phyloP scores from a whole-genome alignment of 2,329 filamentous ascomycete genomes.

The Fusarium sp. region DNA sequence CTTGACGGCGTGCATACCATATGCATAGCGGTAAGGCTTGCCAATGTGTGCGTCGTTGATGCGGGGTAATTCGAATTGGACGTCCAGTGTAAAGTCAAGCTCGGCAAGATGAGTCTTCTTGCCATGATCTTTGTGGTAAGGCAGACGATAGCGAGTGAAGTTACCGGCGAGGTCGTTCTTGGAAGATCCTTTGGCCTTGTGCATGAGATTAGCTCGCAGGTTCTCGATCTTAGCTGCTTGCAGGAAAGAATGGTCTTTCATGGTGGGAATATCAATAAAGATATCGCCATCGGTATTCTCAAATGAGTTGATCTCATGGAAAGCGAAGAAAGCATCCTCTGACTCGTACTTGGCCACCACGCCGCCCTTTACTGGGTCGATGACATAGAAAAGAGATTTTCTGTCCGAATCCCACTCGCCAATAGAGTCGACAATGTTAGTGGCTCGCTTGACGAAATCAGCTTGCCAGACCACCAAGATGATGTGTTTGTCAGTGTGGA shows the following conservation, averaged over 20 bases:
- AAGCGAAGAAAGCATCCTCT: constrained; percentile 21
- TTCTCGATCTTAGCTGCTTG: too few relatives aligned
- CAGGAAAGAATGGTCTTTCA: too few relatives aligned
- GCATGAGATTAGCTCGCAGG: too few relatives aligned
- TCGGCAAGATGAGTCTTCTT: too few relatives aligned
- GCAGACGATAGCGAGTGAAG: too few relatives aligned
- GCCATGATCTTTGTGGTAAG: too few relatives aligned
- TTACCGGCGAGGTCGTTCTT: too few relatives aligned
- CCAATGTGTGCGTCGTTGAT: too few relatives aligned
- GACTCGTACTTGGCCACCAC: constrained; percentile 22
- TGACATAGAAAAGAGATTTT: constrained; percentile 20
- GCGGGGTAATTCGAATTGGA: too few relatives aligned
- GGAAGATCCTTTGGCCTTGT: too few relatives aligned
- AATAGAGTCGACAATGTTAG: too few relatives aligned
- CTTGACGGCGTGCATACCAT: constrained; percentile 14
- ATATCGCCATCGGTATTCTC: constrained; percentile 17
- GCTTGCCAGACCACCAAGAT: constrained; percentile 30
- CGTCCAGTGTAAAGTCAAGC: too few relatives aligned
- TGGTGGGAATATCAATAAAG: constrained; percentile 16
- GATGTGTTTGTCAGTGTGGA: constrained; percentile 18
- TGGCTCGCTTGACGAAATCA: constrained; percentile 1
- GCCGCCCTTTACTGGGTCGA: constrained; percentile 15
- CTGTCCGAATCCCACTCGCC: not conserved
- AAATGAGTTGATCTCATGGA: constrained; percentile 24
- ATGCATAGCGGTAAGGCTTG: constrained; percentile 18